Base-by-base conservation (phyloP, 805 yeast genomes). In the Pichia rugopelliculosa region DNA sequence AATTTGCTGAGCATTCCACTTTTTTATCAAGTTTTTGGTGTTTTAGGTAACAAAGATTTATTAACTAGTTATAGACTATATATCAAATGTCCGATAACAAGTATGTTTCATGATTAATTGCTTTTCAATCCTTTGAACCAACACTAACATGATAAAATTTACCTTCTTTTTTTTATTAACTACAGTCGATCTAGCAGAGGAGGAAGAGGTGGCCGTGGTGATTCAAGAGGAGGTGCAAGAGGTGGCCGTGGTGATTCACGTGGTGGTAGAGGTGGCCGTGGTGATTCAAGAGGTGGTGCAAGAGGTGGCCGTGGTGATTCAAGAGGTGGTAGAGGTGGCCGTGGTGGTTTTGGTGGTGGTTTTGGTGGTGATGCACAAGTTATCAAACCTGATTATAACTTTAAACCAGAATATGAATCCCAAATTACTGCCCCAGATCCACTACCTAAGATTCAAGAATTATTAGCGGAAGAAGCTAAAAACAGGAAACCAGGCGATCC, bases 321-420 rank as follows among this genome's bases (percentile, higher is more conserved):
- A 27, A 37, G 58, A 46, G 54, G 59, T 26, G 53, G 57, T 36
- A 41, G 56, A 12, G 54, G 60, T 26, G 42, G 51, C 8, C 42
- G 59, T 4, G 47, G 51, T 8, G 36, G 60, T 13, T 50, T 58
- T 4, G 49, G 52, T 13, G 26, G 53, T 6, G 53, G 54, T 33
- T 36, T 41, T 26, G 48, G 50, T 33, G 41, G 41, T 36, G 55
- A 53, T 43, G 50, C 59, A 4, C 46, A 46, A 37, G 46, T 56
- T n/a, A 41, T 53, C 9, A 49, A 48, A 30, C 60, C 60, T 15
- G 52, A 45, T 3, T 55, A 56, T 34, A 49, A 52, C 4, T 54
- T 53, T 18, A 41, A 22, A 17, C 52, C 60, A 15, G 53, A 53
- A 37, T 57, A 44, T 36, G 59, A 55, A 22, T 22, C 43, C 0